phyloP scores from a whole-genome alignment of 345 rosid genomes.

The Eucalyptus cladocalyx region DNA sequence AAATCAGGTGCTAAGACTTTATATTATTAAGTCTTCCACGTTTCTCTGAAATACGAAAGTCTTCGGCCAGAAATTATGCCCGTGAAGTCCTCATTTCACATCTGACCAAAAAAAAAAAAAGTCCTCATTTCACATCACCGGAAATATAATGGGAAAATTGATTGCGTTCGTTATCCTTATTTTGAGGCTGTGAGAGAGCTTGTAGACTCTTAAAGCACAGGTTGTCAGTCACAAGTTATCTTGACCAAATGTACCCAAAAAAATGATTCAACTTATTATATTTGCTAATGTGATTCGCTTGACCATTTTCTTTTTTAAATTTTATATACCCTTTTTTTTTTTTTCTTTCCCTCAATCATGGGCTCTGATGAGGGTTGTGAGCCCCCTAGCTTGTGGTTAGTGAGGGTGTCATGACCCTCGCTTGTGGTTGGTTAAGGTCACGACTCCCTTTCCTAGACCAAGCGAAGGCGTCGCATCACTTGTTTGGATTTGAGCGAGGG shows the following conservation, averaged over 20 bases:
- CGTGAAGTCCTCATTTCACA: not conserved
- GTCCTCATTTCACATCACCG: not conserved
- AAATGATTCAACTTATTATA: no score
- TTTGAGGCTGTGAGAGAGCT: not conserved
- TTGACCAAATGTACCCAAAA: no score
- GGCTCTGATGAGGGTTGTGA: fast-evolving
- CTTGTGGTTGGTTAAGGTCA: not conserved
- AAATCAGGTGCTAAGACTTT: not conserved
- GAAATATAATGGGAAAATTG: not conserved
- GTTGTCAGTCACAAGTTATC: not conserved
- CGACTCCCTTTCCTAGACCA: not conserved
- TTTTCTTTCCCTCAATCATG: not conserved
- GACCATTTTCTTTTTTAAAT: fast-evolving
- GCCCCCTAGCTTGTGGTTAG: not conserved
- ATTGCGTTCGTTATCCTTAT: not conserved
- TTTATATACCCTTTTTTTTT: no score
- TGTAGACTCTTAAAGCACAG: not conserved
- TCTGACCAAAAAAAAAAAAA: no score
- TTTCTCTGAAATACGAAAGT: not conserved
- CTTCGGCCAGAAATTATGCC: not conserved
- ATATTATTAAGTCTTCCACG: not conserved
- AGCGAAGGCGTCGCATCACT: fast-evolving
- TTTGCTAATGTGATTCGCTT: fast-evolving
- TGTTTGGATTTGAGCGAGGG: fast-evolving
- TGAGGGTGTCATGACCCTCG: fast-evolving